Base-by-base conservation (phyloP, 768 basidiomycete genomes). In the Lentinula sp. region DNA sequence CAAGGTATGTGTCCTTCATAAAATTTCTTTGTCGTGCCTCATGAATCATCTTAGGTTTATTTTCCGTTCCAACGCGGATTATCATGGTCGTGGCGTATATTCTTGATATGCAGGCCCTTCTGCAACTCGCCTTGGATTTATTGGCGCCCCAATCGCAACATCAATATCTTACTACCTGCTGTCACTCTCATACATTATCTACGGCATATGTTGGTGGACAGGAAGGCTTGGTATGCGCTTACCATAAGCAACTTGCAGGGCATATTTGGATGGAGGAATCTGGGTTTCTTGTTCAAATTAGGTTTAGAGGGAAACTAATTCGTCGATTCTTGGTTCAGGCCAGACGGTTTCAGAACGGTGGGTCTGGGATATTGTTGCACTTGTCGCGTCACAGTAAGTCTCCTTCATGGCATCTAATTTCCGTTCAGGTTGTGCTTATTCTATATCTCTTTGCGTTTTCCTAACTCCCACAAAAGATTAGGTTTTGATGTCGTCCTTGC, bases 261-360 rank as follows among this genome's bases (percentile, higher is more conserved):
- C 8, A 84, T 7, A 83, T 51, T 49, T 21, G 59, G 84, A 66
- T 89, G 94, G 70, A 84, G 81, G 2, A 80, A 78, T 59, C 79
- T 94, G 18, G 84, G 87, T 1, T 72, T 89, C 7, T 71, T 98
- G 45, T 77, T 88, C 5, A 84, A 82, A 46, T 79, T 98, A 0
- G 93, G 95, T 0, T 66, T 95, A 3, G 18, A 7, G 13, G 5
- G 18, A 23, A 23, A 40, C 5, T 59, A 6, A 40, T 34, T 13
- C 49, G 15, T 18, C 18, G 18, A 8, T 54, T 8, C 15, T 53
- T 9, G 28, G 39, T n/a, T 40, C 23, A 80, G 86, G 86, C 0
- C 93, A 94, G 71, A 88, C 84, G 3, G 92, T 91, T 1, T 86
- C 85, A 3, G 96, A 97, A 72, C 98, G 95, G 96, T 98, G 95